These are phyloP conservation scores for Suillus paluster DNA, from an alignment of 768 basidiomycete species.

Conservation along the genomic window DNA sequence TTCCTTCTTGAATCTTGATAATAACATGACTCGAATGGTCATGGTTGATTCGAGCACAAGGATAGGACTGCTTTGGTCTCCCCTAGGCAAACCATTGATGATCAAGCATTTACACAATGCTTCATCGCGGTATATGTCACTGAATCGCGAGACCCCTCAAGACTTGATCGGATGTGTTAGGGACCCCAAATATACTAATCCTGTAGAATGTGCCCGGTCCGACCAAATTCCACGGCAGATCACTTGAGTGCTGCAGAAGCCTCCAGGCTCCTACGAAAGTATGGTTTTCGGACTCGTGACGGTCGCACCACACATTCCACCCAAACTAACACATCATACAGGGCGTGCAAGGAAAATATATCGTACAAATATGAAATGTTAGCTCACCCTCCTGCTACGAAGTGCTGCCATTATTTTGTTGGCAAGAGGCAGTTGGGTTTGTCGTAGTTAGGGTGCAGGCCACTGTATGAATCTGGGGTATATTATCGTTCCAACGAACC, in stretches of 20 bases:
- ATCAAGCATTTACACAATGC: too few relatives aligned
- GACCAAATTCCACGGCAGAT: conserved; percentile 89
- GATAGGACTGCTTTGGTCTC: too few relatives aligned
- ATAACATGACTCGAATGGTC: not conserved
- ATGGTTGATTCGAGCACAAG: too few relatives aligned
- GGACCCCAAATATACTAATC: conserved; percentile 43
- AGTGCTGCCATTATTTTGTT: conserved; percentile 82
- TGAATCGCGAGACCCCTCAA: too few relatives aligned
- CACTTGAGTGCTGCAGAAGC: conserved; percentile 42
- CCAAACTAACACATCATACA: conserved; percentile 58
- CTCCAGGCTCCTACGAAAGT: too few relatives aligned
- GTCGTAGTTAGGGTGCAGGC: conserved; percentile 25
- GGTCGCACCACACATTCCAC: conserved; percentile 98
- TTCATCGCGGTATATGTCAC: too few relatives aligned
- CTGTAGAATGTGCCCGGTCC: conserved; percentile 89
- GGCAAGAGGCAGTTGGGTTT: conserved; percentile 51
- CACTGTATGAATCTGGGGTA: conserved; percentile 18
- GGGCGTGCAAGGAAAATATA: conserved; percentile 9
- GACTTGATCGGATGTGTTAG: not conserved
- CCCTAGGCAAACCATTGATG: too few relatives aligned
- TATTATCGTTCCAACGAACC: not conserved
- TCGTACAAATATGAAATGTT: not conserved
- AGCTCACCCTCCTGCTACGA: conserved; percentile 84
- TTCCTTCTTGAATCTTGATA: not conserved
- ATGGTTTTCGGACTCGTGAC: too few relatives aligned